Evolutionary conservation across 768 basidiomycete species (phyloP), one percentile per base, ranked within the genome.

Genomic region (Amanita jacksonii): DNA sequence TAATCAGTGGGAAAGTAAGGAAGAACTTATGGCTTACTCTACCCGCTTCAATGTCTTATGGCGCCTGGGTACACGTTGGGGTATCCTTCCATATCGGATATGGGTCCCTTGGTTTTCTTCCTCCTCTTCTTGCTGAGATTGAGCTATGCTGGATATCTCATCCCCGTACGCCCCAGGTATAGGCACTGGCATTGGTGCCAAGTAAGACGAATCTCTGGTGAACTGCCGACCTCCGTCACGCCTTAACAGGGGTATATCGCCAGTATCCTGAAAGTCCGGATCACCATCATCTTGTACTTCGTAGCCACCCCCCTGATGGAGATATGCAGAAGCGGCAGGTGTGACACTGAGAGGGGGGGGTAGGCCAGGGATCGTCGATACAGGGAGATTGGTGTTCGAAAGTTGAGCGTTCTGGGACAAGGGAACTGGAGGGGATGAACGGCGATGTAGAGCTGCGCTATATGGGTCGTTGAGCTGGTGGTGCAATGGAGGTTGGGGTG

Each of bases 11-110:
- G 2, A 16, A 31, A 19, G 32, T 45, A 46, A 13, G n/a, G 20
- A 7, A 12, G n/a, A 15, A 74, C 76, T 66, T 51, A 6, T 23
- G 13, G 74, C 78, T 67, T 52, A 83, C 76, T 86, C 86, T 52
- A 94, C 86, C 57, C 79, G 80, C 68, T 96, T 97, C 59, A 91
- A 79, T 0, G 93, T 98, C 71, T 93, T 94, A 69, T 91, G 81
- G 41, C 93, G 67, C 38, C 94, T 66, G 0, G 90, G 84, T 1
- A 96, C 85, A 18, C 92, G 73, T 56, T 92, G 88, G 0, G 94
- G 93, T 46, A 96, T 91, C 8, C 82, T 68, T 0, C 94, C 93
- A 57, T 94, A 97, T 15, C 89, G 72, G 46, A 87, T 86, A 49
- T 85, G 82, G 54, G 55, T 73, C 37, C 70, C 70, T 22, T 38